These are phyloP conservation scores for Coemansia sp. DNA, from an alignment of 192 early-diverging fungal genomes.

Conservation along the genomic window DNA sequence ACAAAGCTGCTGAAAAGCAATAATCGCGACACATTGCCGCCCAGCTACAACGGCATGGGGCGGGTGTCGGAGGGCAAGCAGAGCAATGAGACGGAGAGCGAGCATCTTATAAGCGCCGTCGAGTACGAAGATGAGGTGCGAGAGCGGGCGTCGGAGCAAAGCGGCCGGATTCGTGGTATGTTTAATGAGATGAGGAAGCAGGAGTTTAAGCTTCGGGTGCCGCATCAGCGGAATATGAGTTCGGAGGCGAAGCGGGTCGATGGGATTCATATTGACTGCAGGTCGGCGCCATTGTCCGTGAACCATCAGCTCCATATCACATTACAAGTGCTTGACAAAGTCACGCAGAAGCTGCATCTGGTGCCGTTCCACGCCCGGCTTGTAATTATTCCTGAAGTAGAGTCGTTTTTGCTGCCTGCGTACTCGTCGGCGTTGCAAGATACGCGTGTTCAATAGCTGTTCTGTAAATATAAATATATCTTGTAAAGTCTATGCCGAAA, in stretches of 20 bases:
- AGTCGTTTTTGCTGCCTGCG: constrained; percentile 34
- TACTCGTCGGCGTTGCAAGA: constrained; percentile 31
- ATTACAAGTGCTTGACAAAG: constrained; percentile 1
- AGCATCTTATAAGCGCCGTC: not conserved
- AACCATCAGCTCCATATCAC: constrained; percentile 25
- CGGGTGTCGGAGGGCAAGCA: not conserved
- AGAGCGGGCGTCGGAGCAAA: not conserved
- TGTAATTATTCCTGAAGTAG: constrained; percentile 34
- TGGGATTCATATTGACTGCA: constrained; percentile 38
- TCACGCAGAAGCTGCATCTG: constrained; percentile 21
- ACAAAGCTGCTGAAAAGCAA: not conserved
- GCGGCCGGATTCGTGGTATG: constrained; percentile 12
- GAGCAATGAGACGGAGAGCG: not conserved
- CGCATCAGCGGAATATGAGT: constrained; percentile 8
- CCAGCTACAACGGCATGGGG: constrained; percentile 1
- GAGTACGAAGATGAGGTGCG: not conserved
- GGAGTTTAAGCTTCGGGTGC: constrained; percentile 22
- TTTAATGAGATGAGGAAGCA: constrained; percentile 28
- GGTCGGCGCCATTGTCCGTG: constrained; percentile 40
- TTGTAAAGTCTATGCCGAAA: not conserved
- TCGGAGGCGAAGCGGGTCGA: not conserved
- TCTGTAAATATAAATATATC: not conserved
- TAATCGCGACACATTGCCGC: not conserved
- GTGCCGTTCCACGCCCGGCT: constrained; percentile 37
- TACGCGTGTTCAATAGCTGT: constrained; percentile 26